Base-by-base conservation (phyloP, 257 asterid species). In the Jacaranda copaia region DNA sequence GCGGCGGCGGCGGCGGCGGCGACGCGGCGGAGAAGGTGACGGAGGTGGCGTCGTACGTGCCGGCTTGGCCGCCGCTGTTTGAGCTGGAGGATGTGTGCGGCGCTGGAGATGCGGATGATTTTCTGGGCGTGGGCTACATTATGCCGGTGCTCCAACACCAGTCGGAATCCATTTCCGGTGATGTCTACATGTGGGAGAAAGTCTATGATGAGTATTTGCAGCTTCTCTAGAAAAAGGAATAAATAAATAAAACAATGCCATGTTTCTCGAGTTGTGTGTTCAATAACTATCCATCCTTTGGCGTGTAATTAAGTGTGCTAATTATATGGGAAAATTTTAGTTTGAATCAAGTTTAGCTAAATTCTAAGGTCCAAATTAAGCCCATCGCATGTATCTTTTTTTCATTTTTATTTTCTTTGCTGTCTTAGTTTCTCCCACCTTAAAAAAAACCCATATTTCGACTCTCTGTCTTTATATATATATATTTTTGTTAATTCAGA, bases 121-220 rank as follows among this genome's bases (percentile, higher is more conserved):
- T 84, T 3, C 61, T 81, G 8, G 43, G 6, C 13, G 74, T 67
- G 71, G 81, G 68, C 36, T 9, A 58, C 69, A 13, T 20, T 61
- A 53, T 70, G 75, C 76, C 36, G 68, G 46, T 8, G 68, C 60
- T 77, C 15, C 82, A 61, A 43, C 68, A 60, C 64, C 79, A 48
- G 64, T 58, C 64, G 14, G 84, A 56, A 58, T 76, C 85, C 5
- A 15, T 64, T 18, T 62, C 73, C 38, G 81, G 74, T 49, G 87
- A 81, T 19, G 84, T 20, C 0, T 45, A 75, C 71, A 49, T 83
- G 89, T 56, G 79, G 78, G 91, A 88, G 1, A 61, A 75, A 59
- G 88, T 89, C 46, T 89, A 89, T 66, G 85, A 91, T 70, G 97
- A 91, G 75, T 91, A 82, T 74, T 81, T 89, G 52, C 93, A 81